phyloP scores from a whole-genome alignment of 192 early-diverging fungal species.

The Mortierella claussenii region DNA sequence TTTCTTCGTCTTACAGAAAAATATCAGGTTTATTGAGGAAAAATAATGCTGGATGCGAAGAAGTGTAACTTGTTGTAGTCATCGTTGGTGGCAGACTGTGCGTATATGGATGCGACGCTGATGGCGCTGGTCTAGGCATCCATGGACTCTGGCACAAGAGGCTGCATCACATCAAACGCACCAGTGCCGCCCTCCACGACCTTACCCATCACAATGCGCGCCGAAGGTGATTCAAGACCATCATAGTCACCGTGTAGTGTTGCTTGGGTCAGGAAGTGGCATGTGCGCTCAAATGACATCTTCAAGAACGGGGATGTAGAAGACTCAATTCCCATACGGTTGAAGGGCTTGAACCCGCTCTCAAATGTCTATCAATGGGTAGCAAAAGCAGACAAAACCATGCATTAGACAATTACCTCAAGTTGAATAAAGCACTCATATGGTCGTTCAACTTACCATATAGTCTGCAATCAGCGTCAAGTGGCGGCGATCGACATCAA shows the following conservation, averaged over 20 bases:
- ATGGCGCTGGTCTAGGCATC: conserved; percentile 2
- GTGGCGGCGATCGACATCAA: conserved; percentile 94
- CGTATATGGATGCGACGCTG: not conserved
- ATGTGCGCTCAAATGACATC: conserved; percentile 99
- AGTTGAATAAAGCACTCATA: not conserved
- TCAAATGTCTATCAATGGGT: conserved; percentile 91
- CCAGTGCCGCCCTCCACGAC: conserved; percentile 94
- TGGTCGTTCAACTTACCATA: conserved; percentile 70
- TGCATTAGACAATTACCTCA: not conserved
- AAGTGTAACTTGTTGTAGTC: no score
- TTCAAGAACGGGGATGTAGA: conserved; percentile 95
- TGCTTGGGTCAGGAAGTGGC: conserved; percentile 92
- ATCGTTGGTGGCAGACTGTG: no score
- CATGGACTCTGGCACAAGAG: conserved; percentile 50
- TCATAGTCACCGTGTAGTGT: conserved; percentile 93
- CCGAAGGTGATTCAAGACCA: conserved; percentile 87
- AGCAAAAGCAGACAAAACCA: conserved; percentile 2
- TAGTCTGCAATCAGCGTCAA: conserved; percentile 97
- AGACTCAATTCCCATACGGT: conserved; percentile 92
- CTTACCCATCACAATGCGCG: conserved; percentile 94
- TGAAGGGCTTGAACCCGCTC: conserved; percentile 98
- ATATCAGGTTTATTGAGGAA: no score
- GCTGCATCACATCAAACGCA: conserved; percentile 86
- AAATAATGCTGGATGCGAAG: no score
- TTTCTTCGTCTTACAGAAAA: no score